phyloP scores from a whole-genome alignment of 495 filamentous ascomycete species.

The Parathielavia hyrcaniae region DNA sequence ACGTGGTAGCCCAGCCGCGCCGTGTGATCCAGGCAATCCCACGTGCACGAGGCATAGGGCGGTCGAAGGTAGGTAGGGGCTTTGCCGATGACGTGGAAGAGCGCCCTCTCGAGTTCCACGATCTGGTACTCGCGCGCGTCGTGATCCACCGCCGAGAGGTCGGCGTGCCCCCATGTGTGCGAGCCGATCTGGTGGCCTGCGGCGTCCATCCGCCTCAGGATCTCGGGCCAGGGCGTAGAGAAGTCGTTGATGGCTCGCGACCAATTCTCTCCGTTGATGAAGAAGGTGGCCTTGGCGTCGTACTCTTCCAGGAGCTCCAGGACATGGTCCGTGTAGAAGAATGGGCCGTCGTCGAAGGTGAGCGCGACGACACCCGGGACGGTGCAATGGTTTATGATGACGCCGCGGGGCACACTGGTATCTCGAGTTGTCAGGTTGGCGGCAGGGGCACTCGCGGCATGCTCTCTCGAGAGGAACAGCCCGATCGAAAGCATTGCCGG shows the following conservation, averaged over 20 bases:
- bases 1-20: constrained; percentile 37
- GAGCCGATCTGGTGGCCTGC: constrained; percentile 33
- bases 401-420: constrained; percentile 18
- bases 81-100: constrained; percentile 32
- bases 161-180: constrained; percentile 38
- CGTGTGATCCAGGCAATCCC: constrained; percentile 28
- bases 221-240: constrained; percentile 31
- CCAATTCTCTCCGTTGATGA: constrained; percentile 63
- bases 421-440: constrained; percentile 10
- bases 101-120: constrained; percentile 24
- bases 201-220: constrained; percentile 28
- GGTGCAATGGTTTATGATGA: constrained; percentile 53
- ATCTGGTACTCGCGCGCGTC: constrained; percentile 27
- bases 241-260: constrained; percentile 47
- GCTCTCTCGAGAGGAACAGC: constrained; percentile 9
- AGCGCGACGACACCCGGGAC: constrained; percentile 40
- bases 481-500: constrained; percentile 12
- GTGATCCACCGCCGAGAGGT: constrained; percentile 25
- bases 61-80: constrained; percentile 43
- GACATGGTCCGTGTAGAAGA: constrained; percentile 29
- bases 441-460: constrained; percentile 6
- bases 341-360: constrained; percentile 46
- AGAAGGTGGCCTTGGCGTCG: constrained; percentile 61
- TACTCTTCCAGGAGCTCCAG: constrained; percentile 38
- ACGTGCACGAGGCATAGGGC: constrained; percentile 35